Base-by-base conservation (phyloP, 2,329 filamentous ascomycete species). In the Didymella sp. region DNA sequence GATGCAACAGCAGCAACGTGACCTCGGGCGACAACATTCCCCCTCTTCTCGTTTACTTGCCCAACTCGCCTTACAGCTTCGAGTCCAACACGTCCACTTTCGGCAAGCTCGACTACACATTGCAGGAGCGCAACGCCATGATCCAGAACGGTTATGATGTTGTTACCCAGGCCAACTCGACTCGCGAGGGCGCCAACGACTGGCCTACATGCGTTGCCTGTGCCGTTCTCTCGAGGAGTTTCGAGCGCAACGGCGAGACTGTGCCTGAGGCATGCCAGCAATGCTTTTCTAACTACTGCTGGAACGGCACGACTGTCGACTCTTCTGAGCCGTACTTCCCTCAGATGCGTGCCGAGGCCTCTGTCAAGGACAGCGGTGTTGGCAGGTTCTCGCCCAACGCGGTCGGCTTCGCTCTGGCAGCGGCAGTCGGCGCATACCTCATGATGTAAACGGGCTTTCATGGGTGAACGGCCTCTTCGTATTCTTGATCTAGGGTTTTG, bases 151-250 rank as follows among this genome's bases (percentile, higher is more conserved):
- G 92, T 19, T 95, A 90, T 79, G 85, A 95, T 65, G 86, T 89
- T 17, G 93, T 85, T 2, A 97, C 93, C 0, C 88, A 89, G 80
- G 91, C 85, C 48, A 97, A 98, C 77, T 85, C 83, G 46, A 93
- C 91, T 0, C 72, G 88, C 3, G 89, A 96, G 73, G 67, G 77
- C 3, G 42, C 55, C 1, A 35, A 21, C 3, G 77, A 89, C 61
- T 99, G 95, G 94, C 82, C 89, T 0, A 82, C 86, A 1, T 99
- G 94, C 67, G 89, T 96, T 4, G 92, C 88, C 21, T 99, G 95
- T 76, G 95, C 94, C 5, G 87, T 96, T 35, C 82, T 98, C 15
- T 85, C 84, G 50, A 85, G 94, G 59, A 92, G 88, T 64, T 85
- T 95, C 63, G 81, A 86, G 59, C 84, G 91, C 46, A 94, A 91